Evolutionary conservation across 345 rosid genomes (phyloP).

Genomic region (Eucalyptus victrix): DNA sequence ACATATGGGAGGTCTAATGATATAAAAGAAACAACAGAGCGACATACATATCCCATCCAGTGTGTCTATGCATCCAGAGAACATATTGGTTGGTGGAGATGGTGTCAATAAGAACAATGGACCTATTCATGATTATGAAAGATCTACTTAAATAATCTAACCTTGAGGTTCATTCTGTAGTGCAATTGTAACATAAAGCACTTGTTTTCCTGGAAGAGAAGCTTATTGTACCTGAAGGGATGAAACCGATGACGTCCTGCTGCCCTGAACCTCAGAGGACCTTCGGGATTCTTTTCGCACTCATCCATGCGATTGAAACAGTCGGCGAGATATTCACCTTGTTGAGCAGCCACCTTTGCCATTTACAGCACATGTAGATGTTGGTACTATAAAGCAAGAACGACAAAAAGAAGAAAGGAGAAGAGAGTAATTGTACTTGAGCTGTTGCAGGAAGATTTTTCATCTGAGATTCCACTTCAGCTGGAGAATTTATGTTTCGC

Average conservation of each 20-base stretch:
- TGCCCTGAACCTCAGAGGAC: constrained; percentile 69
- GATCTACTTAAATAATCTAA: background rate
- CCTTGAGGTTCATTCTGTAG: background rate
- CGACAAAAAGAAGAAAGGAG: background rate
- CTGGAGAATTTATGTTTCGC: too few relatives aligned
- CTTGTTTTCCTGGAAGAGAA: background rate
- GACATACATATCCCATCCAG: background rate
- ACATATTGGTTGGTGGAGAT: background rate
- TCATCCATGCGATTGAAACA: constrained; percentile 67
- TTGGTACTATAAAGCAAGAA: background rate
- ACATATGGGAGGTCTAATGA: background rate
- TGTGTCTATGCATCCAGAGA: background rate
- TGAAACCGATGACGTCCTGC: constrained; percentile 56
- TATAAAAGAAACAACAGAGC: background rate
- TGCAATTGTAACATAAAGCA: background rate
- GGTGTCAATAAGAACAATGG: background rate
- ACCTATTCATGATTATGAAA: background rate
- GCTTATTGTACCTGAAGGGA: constrained; percentile 47
- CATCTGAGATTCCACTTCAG: constrained; percentile 64
- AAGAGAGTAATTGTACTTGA: constrained; percentile 22
- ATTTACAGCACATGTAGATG: background rate
- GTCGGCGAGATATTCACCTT: constrained; percentile 67
- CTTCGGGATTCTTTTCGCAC: constrained; percentile 59
- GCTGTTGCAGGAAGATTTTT: constrained; percentile 81
- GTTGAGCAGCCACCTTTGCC: constrained; percentile 52